Base-by-base conservation (phyloP, 2,329 filamentous ascomycete genomes). In the Orbilia quercus region DNA sequence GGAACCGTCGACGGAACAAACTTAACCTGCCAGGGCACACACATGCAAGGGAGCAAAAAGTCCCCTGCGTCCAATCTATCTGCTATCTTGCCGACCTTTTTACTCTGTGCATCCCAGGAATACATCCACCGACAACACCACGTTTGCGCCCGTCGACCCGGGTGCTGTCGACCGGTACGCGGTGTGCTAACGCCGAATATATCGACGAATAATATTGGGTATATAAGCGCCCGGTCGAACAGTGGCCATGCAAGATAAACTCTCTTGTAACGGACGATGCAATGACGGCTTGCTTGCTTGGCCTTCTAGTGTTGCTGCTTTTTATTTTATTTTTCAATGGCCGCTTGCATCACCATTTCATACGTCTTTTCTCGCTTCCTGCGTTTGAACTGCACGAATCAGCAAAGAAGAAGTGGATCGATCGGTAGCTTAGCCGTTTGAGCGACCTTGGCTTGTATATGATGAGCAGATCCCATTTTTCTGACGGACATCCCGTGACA, bases 81-180 rank as follows among this genome's bases (percentile, higher is more conserved):
- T 60, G 69, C 54, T 50, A 73, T 73, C 69, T 73, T 62, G 38
- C 69, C 60, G 60, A 57, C 31, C 12, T 25, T 51, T 45, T 20
- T 51, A 4, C 47, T 40, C 11, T 40, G 16, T 34, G 20, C 7
- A 44, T 48, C 50, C 42, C 58, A 65, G 47, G 53, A 48, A 38
- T 20, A 40, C 42, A 18, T 28, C 50, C 23, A 40, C 42, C 20
- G 54, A 60, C 67, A 50, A 59, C 67, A 25, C 59, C 58, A 42
- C n/a, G n/a, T n/a, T n/a, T n/a, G 9, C n/a, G 51, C 5, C 2
- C 34, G 34, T 23, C 12, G 1, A 9, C n/a, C n/a, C n/a, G n/a
- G n/a, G n/a, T n/a, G n/a, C n/a, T n/a, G n/a, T n/a, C n/a, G n/a
- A n/a, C n/a, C n/a, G n/a, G n/a, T n/a, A n/a, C n/a, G n/a, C n/a